Conservation (phyloP, 345 rosid species). For the Salix udensis region DNA sequence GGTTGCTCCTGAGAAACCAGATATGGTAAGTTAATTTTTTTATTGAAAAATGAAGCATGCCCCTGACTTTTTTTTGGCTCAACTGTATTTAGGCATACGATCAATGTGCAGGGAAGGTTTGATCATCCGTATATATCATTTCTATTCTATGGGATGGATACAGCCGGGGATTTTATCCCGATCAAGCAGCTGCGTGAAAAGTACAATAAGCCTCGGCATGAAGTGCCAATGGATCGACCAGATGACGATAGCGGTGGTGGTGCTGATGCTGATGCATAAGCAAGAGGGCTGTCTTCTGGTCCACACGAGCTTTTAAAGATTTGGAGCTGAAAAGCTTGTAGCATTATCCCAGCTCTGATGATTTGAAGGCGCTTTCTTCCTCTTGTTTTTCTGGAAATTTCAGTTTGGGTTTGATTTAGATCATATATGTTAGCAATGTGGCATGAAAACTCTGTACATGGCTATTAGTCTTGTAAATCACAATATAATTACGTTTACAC, state of each 20-base stretch:
- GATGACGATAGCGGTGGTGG: conserved; percentile 32
- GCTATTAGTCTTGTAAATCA: not conserved
- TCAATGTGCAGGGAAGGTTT: conserved; percentile 61
- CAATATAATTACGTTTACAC: no score
- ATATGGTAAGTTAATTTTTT: conserved; percentile 42
- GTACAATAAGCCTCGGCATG: conserved; percentile 69
- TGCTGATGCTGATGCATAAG: conserved; percentile 10
- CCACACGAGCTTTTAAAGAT: not conserved
- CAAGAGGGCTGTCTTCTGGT: not conserved
- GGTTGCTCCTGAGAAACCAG: conserved; percentile 59
- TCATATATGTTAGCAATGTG: not conserved
- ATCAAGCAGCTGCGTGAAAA: conserved; percentile 86
- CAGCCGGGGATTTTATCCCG: conserved; percentile 89
- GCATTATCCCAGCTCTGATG: not conserved
- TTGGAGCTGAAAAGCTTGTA: not conserved
- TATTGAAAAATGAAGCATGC: not conserved
- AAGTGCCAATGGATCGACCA: conserved; percentile 56
- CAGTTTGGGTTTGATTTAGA: not conserved
- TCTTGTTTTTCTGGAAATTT: not conserved
- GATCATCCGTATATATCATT: conserved; percentile 88
- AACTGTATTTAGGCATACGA: not conserved
- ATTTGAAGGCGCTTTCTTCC: not conserved
- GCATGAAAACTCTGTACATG: not conserved
- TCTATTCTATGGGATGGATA: conserved; percentile 75
- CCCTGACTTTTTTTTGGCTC: not conserved